Base-by-base conservation (phyloP, 169 alveolate species). In the Plasmodium vinckei region DNA sequence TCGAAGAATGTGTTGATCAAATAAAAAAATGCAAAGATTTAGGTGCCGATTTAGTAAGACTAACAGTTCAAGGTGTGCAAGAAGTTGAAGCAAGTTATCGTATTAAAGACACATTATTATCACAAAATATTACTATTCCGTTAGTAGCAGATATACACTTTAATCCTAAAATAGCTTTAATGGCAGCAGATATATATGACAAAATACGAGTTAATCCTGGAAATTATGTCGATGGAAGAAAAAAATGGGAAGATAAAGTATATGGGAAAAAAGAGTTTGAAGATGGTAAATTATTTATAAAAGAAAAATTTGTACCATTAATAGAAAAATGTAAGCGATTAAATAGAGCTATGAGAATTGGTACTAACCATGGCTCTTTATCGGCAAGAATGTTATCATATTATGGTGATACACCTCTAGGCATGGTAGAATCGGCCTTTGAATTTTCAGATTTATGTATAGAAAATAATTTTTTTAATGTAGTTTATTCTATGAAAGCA, bases 191-290 rank as follows among this genome's bases (percentile, higher is more conserved):
- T 6, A 91, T 82, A n/a, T 95, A 79, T 82, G 97, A 95, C 57
- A 95, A 95, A 73, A 94, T 95, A 12, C 88, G 97, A 9, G 92
- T 95, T 17, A 95, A 95, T 57, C 97, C 97, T 12, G 97, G 97
- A 1, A 95, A 95, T 84, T 95, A 86, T 56, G 96, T 92, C 6
- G 97, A 94, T 73, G 97, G 97, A 12, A 71, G 94, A 42, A 95
- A 95, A 89, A 90, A 88, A 17, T 95, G 96, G 96, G 92, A 88
- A 33, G 87, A 87, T 47, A 90, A 93, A 75, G 92, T 93, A 0
- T 93, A 90, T 71, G 82, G 91, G 47, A 93, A 93, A 9, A 92
- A 92, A 42, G 96, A 93, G 59, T 93, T 93, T 65, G 90, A 59
- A 42, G 92, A 93, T 71, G 94, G 95, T 9, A 93, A 77, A 47